These are phyloP conservation scores for Gaertneriomyces semiglobifer DNA, from an alignment of 192 early-diverging fungal species.

Conservation along the genomic window DNA sequence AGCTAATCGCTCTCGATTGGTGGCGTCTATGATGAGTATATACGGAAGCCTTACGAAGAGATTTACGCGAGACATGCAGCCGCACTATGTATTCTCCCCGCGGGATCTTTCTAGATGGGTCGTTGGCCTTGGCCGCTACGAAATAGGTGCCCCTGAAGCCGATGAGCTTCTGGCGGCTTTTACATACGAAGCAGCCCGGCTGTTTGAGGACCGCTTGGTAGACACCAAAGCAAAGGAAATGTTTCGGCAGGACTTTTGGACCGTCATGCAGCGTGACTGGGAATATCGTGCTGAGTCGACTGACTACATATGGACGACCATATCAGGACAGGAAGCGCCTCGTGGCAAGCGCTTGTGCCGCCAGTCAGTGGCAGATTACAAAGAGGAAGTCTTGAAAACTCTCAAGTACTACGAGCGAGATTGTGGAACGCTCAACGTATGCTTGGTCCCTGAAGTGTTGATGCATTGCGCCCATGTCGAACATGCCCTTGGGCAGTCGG, in stretches of 20 bases:
- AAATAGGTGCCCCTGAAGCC: constrained; percentile 36
- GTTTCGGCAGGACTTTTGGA: constrained; percentile 35
- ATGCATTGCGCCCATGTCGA: constrained; percentile 45
- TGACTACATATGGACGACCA: constrained; percentile 26
- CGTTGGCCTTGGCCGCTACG: constrained; percentile 39
- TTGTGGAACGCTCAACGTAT: constrained; percentile 40
- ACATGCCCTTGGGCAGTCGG: constrained; percentile 44
- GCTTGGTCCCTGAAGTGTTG: constrained; percentile 48
- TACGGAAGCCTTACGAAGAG: constrained; percentile 44
- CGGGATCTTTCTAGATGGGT: constrained; percentile 51
- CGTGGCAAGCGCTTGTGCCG: constrained; percentile 22
- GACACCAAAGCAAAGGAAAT: constrained; percentile 34
- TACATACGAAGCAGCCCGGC: constrained; percentile 44
- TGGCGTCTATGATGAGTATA: constrained; percentile 46
- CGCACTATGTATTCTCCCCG: constrained; percentile 57
- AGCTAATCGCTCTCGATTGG: constrained; percentile 45
- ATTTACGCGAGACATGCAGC: constrained; percentile 46
- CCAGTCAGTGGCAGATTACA: constrained; percentile 30
- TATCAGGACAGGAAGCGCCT: background rate
- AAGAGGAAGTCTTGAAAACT: constrained; percentile 26
- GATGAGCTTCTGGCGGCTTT: constrained; percentile 43
- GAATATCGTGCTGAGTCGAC: constrained; percentile 23
- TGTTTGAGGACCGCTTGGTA: constrained; percentile 53
- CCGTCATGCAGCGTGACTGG: constrained; percentile 48
- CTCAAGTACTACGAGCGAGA: constrained; percentile 50